phyloP scores from a whole-genome alignment of 345 rosid genomes.

The Theobroma cacao region DNA sequence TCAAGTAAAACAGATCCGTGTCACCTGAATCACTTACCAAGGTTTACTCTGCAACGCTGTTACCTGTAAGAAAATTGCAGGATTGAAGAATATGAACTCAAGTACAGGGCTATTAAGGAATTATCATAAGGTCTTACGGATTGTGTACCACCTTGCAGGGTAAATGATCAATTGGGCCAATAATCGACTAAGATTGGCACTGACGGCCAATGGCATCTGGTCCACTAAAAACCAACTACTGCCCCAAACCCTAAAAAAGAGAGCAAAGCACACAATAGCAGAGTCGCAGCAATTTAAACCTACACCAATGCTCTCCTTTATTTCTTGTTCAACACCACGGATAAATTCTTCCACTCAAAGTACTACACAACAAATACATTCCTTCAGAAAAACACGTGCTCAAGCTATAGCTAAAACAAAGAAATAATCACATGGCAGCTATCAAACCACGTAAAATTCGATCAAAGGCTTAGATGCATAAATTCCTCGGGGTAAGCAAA shows the following conservation, averaged over 20 bases:
- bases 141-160: no score
- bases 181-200: no score
- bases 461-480: not conserved
- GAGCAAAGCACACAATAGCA: not conserved
- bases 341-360: not conserved
- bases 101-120: not conserved
- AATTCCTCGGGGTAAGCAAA: not conserved
- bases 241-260: no score
- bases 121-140: no score
- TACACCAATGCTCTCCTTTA: no score
- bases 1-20: not conserved
- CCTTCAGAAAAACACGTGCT: not conserved
- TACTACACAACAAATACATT: not conserved
- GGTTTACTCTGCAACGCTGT: not conserved
- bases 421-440: not conserved
- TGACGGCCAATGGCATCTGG: no score
- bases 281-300: not conserved
- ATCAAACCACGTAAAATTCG: not conserved
- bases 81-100: not conserved
- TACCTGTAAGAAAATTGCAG: not conserved
- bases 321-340: not conserved
- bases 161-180: no score
- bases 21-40: not conserved
- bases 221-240: no score
- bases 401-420: not conserved